Evolutionary conservation across 108 stramenopile species (phyloP).

Genomic region (Skeletonema menzelii): DNA sequence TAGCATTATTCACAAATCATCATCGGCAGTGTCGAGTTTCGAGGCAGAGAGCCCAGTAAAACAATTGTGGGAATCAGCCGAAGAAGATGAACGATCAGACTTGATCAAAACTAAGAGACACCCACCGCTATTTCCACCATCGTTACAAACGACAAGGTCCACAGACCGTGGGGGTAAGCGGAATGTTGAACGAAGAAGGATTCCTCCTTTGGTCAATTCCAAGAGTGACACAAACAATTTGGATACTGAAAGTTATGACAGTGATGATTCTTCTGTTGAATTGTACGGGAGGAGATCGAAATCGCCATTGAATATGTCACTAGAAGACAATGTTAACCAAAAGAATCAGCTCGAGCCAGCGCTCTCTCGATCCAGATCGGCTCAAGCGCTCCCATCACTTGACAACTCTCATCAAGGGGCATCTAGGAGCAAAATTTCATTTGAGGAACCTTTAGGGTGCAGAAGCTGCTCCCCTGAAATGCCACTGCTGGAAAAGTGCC

Average conservation of each 20-base stretch:
- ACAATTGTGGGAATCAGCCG: not conserved
- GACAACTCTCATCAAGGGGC: not conserved
- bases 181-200: not conserved
- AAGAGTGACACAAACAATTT: not conserved
- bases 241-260: constrained; percentile 12
- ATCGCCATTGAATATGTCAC: not conserved
- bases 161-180: not conserved
- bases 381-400: not conserved
- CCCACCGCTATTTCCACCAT: not conserved
- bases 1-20: not conserved
- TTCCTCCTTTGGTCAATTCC: not conserved
- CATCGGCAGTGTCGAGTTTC: not conserved
- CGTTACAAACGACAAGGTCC: not conserved
- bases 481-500: not conserved
- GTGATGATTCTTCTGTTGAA: constrained; percentile 41
- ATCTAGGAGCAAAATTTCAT: not conserved
- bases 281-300: constrained; percentile 27
- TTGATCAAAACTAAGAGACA: not conserved
- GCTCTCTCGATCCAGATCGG: not conserved
- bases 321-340: not conserved
- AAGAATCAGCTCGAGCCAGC: not conserved
- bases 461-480: not conserved
- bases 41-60: not conserved
- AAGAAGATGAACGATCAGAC: not conserved
- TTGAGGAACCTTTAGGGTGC: not conserved